Conservation (phyloP, 2,329 filamentous ascomycete species). For the Monosporascus cannonballus region DNA sequence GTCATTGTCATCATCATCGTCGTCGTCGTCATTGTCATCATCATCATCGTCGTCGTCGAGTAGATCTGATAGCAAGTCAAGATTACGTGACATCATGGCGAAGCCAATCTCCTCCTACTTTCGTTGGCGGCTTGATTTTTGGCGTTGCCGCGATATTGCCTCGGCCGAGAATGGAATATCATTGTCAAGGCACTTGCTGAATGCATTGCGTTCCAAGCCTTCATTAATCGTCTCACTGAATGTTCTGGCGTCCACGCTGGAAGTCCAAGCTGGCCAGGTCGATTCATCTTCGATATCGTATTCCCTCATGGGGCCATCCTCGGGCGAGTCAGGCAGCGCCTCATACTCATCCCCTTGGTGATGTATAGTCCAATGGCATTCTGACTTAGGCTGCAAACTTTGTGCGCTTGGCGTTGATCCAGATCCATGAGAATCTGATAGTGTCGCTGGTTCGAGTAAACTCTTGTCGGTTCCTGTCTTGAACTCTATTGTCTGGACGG, state of each 20-base stretch:
- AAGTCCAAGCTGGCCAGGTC: constrained; percentile 4
- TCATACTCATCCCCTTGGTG: neutral
- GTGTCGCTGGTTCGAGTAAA: neutral
- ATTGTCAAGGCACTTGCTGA: neutral
- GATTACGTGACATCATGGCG: constrained; percentile 18
- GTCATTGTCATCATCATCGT: no score
- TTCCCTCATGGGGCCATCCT: neutral
- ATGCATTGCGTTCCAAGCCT: neutral
- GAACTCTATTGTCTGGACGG: constrained; percentile 3
- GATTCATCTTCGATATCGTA: constrained; percentile 9
- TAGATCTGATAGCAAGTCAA: neutral
- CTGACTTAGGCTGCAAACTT: neutral
- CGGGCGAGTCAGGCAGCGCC: neutral
- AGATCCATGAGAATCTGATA: constrained; percentile 8
- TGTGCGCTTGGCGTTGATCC: neutral
- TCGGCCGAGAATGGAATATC: neutral
- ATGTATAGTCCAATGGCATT: constrained; percentile 12
- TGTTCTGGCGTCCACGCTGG: neutral
- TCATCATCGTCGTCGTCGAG: fast-evolving
- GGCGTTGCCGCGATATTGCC: neutral
- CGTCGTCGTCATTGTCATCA: no score
- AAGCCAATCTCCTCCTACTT: constrained; percentile 9
- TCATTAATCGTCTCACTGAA: neutral
- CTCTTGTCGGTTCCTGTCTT: neutral
- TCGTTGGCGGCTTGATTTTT: neutral